These are phyloP conservation scores for Penicillium waksmanii DNA, from an alignment of 495 filamentous ascomycete genomes.

Conservation along the genomic window DNA sequence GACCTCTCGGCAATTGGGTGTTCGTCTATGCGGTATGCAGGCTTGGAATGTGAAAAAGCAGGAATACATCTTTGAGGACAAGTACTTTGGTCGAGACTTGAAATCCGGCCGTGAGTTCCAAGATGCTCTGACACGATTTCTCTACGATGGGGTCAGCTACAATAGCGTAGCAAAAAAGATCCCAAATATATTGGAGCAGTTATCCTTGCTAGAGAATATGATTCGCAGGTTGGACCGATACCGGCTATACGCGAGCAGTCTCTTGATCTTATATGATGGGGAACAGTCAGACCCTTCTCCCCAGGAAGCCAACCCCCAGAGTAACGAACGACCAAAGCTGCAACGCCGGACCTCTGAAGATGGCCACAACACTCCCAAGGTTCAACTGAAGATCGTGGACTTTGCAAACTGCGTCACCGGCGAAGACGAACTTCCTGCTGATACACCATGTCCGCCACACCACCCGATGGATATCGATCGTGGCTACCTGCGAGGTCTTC, in stretches of 20 bases:
- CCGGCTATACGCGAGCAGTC: conserved; percentile 92
- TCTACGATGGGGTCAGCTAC: conserved; percentile 87
- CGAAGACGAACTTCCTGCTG: conserved; percentile 66
- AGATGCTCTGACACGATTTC: conserved; percentile 81
- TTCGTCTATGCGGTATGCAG: conserved; percentile 94
- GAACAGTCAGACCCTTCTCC: conserved; percentile 42
- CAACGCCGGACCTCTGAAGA: conserved; percentile 42
- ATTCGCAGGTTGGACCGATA: conserved; percentile 80
- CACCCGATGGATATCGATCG: conserved; percentile 80
- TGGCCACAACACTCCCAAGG: conserved; percentile 49
- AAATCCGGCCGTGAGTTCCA: conserved; percentile 92
- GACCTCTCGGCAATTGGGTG: conserved; percentile 88
- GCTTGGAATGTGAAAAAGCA: conserved; percentile 88
- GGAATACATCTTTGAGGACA: conserved; percentile 88
- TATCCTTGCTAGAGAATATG: conserved; percentile 79
- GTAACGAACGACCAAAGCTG: conserved; percentile 20
- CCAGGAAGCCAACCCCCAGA: conserved; percentile 12
- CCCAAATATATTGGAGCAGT: conserved; percentile 80
- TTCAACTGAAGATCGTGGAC: conserved; percentile 96
- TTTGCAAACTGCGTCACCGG: conserved; percentile 97
- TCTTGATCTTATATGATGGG: conserved; percentile 93
- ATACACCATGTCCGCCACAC: conserved; percentile 77
- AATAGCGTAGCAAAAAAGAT: conserved; percentile 80
- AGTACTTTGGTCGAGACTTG: conserved; percentile 91
- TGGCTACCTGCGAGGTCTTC: conserved; percentile 86